Percentiles rank a stretch among this genome's conserved stretches.
These are phyloP conservation scores for Cicer bijugum DNA, from an alignment of 306 rosid species.

Conservation along the genomic window DNA sequence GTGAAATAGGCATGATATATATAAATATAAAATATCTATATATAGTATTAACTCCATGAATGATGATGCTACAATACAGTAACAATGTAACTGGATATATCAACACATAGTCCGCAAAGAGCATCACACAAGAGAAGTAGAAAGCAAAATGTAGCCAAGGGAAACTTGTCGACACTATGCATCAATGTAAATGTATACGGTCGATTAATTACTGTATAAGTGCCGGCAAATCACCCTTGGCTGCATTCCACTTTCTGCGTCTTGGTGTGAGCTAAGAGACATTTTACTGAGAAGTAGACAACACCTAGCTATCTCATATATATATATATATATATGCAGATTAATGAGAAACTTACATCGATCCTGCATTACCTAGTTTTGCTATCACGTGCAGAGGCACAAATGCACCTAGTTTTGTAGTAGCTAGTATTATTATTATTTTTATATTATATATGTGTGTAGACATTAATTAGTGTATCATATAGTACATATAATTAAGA, in stretches of 20 bases:
- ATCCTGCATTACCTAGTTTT: background rate
- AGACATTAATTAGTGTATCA: background rate
- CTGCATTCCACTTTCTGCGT: slow-evolving; percentile 43
- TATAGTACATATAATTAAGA: background rate
- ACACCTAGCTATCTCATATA: too few relatives aligned
- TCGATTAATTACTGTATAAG: too few relatives aligned
- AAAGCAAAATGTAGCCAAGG: slow-evolving; percentile 44
- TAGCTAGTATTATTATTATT: too few relatives aligned
- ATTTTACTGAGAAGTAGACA: too few relatives aligned
- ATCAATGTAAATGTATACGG: too few relatives aligned
- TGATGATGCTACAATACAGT: background rate
- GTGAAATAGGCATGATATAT: too few relatives aligned
- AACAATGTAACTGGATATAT: background rate
- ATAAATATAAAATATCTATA: too few relatives aligned
- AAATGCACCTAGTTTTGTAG: background rate
- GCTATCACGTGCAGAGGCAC: background rate
- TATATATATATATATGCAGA: too few relatives aligned
- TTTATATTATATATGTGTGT: too few relatives aligned
- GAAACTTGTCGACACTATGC: slow-evolving; percentile 41
- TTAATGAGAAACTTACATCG: background rate
- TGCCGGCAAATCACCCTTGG: slow-evolving; percentile 53
- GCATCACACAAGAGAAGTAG: slow-evolving; percentile 45
- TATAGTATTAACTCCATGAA: background rate
- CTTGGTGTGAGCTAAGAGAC: too few relatives aligned
- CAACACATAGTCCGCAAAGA: background rate